phyloP scores from a whole-genome alignment of 2,329 filamentous ascomycete genomes.

The Botrytis deweyae region DNA sequence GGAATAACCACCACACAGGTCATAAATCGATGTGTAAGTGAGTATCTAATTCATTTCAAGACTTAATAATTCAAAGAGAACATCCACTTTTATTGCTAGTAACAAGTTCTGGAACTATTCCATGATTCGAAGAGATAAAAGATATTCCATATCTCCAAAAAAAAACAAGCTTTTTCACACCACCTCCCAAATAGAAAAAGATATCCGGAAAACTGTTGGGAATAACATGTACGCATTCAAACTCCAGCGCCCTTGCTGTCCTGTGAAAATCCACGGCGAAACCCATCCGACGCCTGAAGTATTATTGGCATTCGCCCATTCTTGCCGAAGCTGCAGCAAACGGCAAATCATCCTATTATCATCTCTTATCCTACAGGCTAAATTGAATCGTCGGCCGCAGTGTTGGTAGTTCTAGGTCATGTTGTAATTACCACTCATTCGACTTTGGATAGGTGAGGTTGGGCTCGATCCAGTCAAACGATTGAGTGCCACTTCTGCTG shows the following conservation, averaged over 20 bases:
- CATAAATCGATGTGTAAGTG: background rate
- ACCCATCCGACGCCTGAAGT: constrained; percentile 36
- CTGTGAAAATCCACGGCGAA: constrained; percentile 33
- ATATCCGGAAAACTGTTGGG: constrained; percentile 7
- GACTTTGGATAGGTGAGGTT: constrained; percentile 45
- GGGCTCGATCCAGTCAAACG: constrained; percentile 49
- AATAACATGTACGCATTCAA: constrained; percentile 17
- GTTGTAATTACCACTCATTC: constrained; percentile 41
- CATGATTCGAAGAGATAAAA: constrained; percentile 9
- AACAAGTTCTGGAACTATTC: constrained; percentile 10
- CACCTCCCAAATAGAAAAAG: constrained; percentile 21
- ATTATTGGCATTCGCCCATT: constrained; percentile 35
- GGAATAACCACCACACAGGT: background rate
- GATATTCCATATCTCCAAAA: constrained; percentile 10
- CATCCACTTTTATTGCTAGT: constrained; percentile 11
- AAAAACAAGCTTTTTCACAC: constrained; percentile 22
- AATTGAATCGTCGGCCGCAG: constrained; percentile 25
- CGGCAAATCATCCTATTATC: constrained; percentile 29
- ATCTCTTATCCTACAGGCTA: constrained; percentile 37
- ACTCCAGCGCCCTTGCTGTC: constrained; percentile 35
- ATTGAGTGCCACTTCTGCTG: constrained; percentile 75
- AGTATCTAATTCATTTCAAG: background rate
- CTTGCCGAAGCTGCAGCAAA: constrained; percentile 34
- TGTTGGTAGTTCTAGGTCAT: constrained; percentile 11
- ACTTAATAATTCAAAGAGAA: background rate